These are phyloP conservation scores for Globisporangium ultimum DNA, from an alignment of 352 stramenopile genomes.

Conservation along the genomic window DNA sequence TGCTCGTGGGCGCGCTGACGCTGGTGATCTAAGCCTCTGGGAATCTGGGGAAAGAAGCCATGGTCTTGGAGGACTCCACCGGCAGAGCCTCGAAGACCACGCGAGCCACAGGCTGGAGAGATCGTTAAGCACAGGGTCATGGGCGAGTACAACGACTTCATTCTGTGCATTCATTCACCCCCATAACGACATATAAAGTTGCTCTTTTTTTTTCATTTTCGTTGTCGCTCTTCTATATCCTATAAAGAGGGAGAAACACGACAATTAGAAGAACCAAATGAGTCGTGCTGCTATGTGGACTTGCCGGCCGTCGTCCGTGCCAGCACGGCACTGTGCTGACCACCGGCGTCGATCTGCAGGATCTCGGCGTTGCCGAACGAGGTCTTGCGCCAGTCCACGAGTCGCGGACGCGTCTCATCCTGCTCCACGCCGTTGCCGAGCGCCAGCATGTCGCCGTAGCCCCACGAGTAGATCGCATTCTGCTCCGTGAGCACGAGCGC, in stretches of 20 bases:
- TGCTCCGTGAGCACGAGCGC: constrained; percentile 74
- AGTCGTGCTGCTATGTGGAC: too few relatives aligned
- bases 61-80: not conserved
- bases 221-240: too few relatives aligned
- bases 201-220: too few relatives aligned
- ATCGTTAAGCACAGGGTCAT: too few relatives aligned
- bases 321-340: constrained; percentile 85
- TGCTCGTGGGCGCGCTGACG: not conserved
- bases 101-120: too few relatives aligned
- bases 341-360: constrained; percentile 79
- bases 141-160: too few relatives aligned
- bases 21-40: not conserved
- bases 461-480: constrained; percentile 86
- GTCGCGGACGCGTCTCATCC: constrained; percentile 71
- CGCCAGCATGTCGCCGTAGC: constrained; percentile 90
- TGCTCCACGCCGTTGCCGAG: constrained; percentile 84
- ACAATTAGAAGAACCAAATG: too few relatives aligned
- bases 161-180: too few relatives aligned
- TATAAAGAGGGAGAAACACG: too few relatives aligned
- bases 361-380: constrained; percentile 61
- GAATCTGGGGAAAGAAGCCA: too few relatives aligned
- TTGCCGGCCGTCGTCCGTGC: not conserved
- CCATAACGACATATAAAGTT: too few relatives aligned
- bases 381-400: constrained; percentile 69
- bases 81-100: not conserved